Evolutionary conservation across 2,329 filamentous ascomycete species (phyloP), one percentile per base, ranked within the genome.

Genomic region (Pseudogymnoascus sp.): DNA sequence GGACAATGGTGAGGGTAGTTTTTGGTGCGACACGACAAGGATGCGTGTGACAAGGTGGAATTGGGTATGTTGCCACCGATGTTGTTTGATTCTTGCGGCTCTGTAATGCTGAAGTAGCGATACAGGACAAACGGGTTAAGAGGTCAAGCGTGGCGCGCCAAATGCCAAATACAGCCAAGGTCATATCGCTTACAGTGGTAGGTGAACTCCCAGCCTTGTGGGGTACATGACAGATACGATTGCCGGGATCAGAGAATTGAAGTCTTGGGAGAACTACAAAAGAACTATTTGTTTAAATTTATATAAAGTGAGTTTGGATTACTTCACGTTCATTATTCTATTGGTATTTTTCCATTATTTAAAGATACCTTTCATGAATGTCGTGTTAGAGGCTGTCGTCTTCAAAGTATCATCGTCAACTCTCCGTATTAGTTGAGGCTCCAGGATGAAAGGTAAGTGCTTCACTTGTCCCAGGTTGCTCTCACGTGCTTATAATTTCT

Each of bases 401-500:
- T 21, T 55, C 33, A 58, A 58, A 59, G 60, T 37, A 31, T 31
- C 33, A 33, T 48, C 48, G 42, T 60, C 58, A 63, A 60, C 61
- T 58, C 40, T 7, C 35, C 48, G 35, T 40, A 40, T 61, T 33
- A 27, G 10, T 59, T 45, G 60, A 55, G 42, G 9, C n/a, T 59
- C 25, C 42, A 55, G n/a, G 29, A 62, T 63, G 60, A 63, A 61
- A 58, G 40, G 42, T 33, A 36, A 39, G 59, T 40, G 39, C 45
- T 36, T 15, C 36, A 55, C 33, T 15, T 58, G 25, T 59, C 59
- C 62, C 59, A 65, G 65, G 63, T 62, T 35, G 15, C 48, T 21
- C 48, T 35, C 48, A 35, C 48, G 15, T 55, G 29, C 48, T 55
- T 33, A 55, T 55, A 55, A 60, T 63, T 66, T 66, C 59, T 63